Percentiles rank a stretch among this genome's conserved stretches.
phyloP scores from a whole-genome alignment of 495 filamentous ascomycete genomes.

The Podospora pseudocomata region DNA sequence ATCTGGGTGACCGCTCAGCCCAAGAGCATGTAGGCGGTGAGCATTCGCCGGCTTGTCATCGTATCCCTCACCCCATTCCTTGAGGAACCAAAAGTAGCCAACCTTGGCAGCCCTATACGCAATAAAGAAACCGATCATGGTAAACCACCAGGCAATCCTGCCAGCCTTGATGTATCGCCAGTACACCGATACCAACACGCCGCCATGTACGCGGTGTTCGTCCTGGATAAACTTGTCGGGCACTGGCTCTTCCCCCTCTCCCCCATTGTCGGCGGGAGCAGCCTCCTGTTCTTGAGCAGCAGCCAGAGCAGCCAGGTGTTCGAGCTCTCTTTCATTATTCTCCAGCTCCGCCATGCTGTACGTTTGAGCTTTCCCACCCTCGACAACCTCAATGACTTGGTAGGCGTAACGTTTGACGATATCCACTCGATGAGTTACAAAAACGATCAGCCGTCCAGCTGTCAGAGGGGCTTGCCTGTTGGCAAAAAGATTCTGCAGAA shows the following conservation, averaged over 20 bases:
- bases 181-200: constrained; percentile 69
- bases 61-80: constrained; percentile 80
- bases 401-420: constrained; percentile 62
- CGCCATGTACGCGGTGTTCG: constrained; percentile 70
- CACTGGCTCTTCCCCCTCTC: constrained; percentile 39
- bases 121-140: constrained; percentile 55
- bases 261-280: constrained; percentile 12
- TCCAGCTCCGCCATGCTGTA: constrained; percentile 38
- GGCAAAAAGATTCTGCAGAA: constrained; percentile 64
- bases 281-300: neutral
- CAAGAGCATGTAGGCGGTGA: neutral
- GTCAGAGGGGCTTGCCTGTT: constrained; percentile 53
- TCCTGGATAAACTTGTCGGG: constrained; percentile 81
- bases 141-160: constrained; percentile 64
- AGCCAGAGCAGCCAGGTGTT: constrained; percentile 18
- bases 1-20: neutral
- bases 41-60: constrained; percentile 19
- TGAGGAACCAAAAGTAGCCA: constrained; percentile 73
- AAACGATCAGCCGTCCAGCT: constrained; percentile 58
- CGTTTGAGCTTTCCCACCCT: constrained; percentile 50
- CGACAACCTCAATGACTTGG: constrained; percentile 62
- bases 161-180: constrained; percentile 81
- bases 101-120: constrained; percentile 58
- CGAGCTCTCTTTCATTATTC: constrained; percentile 26
- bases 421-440: constrained; percentile 76